Evolutionary conservation across 305 asterid species (phyloP).

Genomic region (Rubia tinctorum): DNA sequence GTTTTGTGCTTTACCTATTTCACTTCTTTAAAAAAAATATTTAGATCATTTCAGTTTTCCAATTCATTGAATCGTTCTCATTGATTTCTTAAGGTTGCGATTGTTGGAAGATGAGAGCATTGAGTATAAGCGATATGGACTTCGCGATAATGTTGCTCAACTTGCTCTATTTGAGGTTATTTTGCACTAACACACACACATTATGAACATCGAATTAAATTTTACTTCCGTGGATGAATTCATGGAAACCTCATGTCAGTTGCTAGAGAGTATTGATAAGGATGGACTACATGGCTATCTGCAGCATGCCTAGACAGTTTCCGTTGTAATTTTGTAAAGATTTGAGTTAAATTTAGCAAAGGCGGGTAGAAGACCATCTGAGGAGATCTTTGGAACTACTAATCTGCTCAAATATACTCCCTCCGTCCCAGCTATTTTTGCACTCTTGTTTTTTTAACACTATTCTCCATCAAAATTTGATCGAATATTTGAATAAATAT

Average conservation of each 20-base stretch:
- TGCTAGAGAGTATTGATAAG: conserved; percentile 2
- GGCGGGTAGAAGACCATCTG: no score
- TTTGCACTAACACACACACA: conserved; percentile 4
- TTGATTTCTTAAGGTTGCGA: conserved; percentile 23
- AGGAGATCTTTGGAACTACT: no score
- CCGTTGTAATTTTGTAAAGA: no score
- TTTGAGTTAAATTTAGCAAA: no score
- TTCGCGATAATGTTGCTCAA: conserved; percentile 40
- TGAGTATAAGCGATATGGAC: conserved; percentile 33
- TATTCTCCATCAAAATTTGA: no score
- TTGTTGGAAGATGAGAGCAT: conserved; percentile 33
- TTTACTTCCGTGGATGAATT: background rate
- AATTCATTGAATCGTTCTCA: background rate
- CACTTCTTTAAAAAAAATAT: background rate
- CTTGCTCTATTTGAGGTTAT: conserved; percentile 35
- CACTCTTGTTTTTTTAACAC: no score
- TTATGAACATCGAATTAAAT: background rate
- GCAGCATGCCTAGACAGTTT: no score
- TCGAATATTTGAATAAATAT: no score
- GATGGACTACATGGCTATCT: background rate
- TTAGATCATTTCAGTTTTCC: background rate
- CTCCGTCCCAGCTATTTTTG: no score
- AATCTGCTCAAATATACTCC: no score
- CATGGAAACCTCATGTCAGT: background rate
- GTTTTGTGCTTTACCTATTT: background rate